Evolutionary conservation across 2,329 filamentous ascomycete species (phyloP), one percentile per base, ranked within the genome.

Genomic region (Diaporthe australafricana): DNA sequence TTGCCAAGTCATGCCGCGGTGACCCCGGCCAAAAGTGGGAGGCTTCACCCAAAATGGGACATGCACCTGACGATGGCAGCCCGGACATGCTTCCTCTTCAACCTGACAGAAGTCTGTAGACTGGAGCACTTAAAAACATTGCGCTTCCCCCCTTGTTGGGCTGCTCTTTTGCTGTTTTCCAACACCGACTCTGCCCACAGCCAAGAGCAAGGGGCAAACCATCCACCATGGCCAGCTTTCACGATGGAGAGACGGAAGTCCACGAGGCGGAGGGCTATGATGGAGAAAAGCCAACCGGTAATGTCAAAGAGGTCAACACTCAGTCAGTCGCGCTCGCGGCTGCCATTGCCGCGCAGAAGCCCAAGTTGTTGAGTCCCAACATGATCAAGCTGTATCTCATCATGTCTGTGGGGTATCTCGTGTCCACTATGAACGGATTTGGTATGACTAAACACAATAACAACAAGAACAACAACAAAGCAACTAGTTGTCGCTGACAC

Each of bases 341-440:
- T 45, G 80, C 80, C 22, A 71, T 81, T 27, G 79, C 78, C 4
- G 78, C 79, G 70, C 77, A 80, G 75, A 81, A 81, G 70, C 81
- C 81, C 6, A 80, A 76, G 38, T 74, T 79, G 8, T 77, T 78
- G 72, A 81, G 80, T 1, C 71, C 72, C 11, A 78, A 76, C 73
- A 83, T 83, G 81, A 69, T 83, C 12, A 75, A 76, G 2, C 75
- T 83, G 12, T 83, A 82, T 75, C 70, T 78, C 3, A 82, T 83
- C 74, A 83, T 83, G 81, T 77, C 74, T 2, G 74, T 83, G 63
- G 80, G 81, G 20, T 84, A 84, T 71, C 75, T 84, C 16, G 80
- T 83, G 72, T 86, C 85, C 30, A 88, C 86, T 11, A 85, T 87
- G 83, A 89, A 89, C 77, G 88, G 88, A 35, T 90, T 87, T 74